Conservation (phyloP, 2,329 filamentous ascomycete species). For the Aspergillus glaucus region DNA sequence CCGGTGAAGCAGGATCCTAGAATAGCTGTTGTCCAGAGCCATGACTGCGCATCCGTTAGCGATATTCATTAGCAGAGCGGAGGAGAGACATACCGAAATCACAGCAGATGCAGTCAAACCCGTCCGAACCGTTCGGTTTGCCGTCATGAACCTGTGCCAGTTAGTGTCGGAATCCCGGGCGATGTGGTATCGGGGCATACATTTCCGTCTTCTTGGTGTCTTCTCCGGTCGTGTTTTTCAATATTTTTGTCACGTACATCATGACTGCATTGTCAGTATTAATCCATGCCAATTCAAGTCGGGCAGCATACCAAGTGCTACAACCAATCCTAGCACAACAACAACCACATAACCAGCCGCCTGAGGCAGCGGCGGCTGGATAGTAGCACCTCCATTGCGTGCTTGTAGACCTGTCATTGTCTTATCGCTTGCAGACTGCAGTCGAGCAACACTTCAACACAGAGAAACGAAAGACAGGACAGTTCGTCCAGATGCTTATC, state of each 20-base stretch:
- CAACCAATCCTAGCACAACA: slow-evolving; percentile 35
- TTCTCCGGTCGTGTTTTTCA: slow-evolving; percentile 47
- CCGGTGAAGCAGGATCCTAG: slow-evolving; percentile 47
- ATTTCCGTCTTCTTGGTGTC: slow-evolving; percentile 51
- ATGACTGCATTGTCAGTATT: slow-evolving; percentile 27
- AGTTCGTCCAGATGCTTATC: background rate
- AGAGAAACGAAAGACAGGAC: background rate
- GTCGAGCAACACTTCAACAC: background rate
- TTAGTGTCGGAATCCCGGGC: background rate
- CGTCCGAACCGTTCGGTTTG: slow-evolving; percentile 47
- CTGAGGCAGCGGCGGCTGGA: slow-evolving; percentile 31
- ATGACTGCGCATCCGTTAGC: slow-evolving; percentile 28
- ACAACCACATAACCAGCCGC: slow-evolving; percentile 41
- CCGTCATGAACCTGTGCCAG: slow-evolving; percentile 44
- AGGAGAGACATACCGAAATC: slow-evolving; percentile 35
- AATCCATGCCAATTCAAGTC: background rate
- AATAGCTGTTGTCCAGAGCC: slow-evolving; percentile 51
- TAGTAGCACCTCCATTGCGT: slow-evolving; percentile 13
- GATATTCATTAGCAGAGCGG: too few relatives aligned
- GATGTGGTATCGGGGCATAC: slow-evolving; percentile 14
- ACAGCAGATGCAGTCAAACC: slow-evolving; percentile 50
- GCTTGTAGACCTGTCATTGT: slow-evolving; percentile 11
- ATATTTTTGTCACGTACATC: slow-evolving; percentile 41
- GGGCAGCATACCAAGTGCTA: slow-evolving; percentile 30
- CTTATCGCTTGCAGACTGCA: background rate